phyloP scores from a whole-genome alignment of 2,329 filamentous ascomycete genomes.

The Colletotrichum sp. region DNA sequence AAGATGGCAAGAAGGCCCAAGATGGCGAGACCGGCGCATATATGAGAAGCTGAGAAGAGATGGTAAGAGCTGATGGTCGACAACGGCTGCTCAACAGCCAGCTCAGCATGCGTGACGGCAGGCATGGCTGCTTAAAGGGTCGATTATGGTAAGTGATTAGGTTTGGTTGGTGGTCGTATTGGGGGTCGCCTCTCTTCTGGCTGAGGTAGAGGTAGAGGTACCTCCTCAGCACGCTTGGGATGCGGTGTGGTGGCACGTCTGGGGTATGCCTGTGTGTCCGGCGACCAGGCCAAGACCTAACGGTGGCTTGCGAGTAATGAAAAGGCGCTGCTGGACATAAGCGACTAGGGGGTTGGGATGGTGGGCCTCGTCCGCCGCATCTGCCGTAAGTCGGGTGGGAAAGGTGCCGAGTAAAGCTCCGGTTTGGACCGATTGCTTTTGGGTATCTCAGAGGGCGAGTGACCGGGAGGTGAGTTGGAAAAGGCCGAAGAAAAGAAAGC shows the following conservation, averaged over 20 bases:
- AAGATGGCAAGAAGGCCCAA: constrained; percentile 39
- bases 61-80: constrained; percentile 1
- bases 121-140: constrained; percentile 41
- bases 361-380: constrained; percentile 18
- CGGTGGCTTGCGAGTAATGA: constrained; percentile 23
- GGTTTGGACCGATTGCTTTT: constrained; percentile 3
- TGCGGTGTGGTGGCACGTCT: constrained; percentile 21
- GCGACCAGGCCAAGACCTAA: constrained; percentile 12
- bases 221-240: constrained; percentile 3
- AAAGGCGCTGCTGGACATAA: constrained; percentile 22
- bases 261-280: constrained; percentile 20
- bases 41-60: constrained; percentile 21
- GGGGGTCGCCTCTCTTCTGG: neutral
- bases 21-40: constrained; percentile 33
- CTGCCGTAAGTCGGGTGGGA: constrained; percentile 12
- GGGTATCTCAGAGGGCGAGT: neutral
- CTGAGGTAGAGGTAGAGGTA: constrained; percentile 12
- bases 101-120: constrained; percentile 32
- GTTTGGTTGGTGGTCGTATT: constrained; percentile 4
- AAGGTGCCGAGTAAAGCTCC: constrained; percentile 7
- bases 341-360: constrained; percentile 18
- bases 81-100: constrained; percentile 29
- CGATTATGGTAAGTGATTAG: constrained; percentile 34
- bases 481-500: neutral
- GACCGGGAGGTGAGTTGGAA: neutral